Percentiles rank a stretch among this genome's conserved stretches.
phyloP scores from a whole-genome alignment of 108 stramenopile species.

The Cyclotella choctawhatcheeana region DNA sequence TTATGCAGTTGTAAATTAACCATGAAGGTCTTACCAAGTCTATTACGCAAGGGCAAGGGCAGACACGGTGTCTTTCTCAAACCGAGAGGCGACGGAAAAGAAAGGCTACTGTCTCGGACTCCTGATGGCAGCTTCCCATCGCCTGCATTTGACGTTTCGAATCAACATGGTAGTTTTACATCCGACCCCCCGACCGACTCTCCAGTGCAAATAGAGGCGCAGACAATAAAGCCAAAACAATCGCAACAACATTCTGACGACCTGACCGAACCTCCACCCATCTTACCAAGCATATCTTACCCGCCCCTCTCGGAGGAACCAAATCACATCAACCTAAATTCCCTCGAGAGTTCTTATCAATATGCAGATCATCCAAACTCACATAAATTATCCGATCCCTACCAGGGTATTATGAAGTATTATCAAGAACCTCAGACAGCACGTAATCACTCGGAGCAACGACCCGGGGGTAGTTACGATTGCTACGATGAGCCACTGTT shows the following conservation, averaged over 20 bases:
- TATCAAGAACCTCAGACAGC: neutral
- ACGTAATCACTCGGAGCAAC: neutral
- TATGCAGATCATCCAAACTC: neutral
- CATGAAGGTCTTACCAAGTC: neutral
- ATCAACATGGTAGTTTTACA: neutral
- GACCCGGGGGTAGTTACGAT: neutral
- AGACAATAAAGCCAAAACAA: neutral
- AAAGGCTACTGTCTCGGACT: no score
- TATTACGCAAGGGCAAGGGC: constrained; percentile 7
- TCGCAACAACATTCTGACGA: neutral
- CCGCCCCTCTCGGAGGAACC: constrained; percentile 5
- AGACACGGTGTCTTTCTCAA: neutral
- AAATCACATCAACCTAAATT: neutral
- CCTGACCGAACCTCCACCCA: neutral
- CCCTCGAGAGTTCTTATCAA: neutral
- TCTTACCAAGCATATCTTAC: neutral
- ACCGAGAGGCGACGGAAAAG: neutral
- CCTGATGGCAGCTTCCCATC: neutral
- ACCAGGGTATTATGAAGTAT: neutral
- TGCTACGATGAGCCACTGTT: neutral
- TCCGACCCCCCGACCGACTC: neutral
- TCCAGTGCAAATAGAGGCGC: neutral
- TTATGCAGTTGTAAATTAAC: no score
- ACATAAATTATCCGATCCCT: no score
- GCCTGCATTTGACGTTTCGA: neutral